These are phyloP conservation scores for Apiospora rasikravindrae DNA, from an alignment of 2,329 filamentous ascomycete species.

Conservation along the genomic window DNA sequence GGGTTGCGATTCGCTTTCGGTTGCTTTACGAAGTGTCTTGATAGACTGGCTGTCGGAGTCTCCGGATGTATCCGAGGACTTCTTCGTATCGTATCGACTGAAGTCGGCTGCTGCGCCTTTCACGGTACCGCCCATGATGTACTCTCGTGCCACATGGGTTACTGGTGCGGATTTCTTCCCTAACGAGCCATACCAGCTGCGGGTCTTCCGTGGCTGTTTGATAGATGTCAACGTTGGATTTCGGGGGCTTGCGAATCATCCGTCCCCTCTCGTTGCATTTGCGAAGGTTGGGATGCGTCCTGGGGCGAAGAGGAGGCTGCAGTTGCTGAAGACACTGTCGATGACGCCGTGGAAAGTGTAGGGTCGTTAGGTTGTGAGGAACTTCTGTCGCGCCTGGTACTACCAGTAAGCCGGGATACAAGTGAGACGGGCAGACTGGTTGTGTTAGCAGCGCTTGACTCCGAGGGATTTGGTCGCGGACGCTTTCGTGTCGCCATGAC, in stretches of 20 bases:
- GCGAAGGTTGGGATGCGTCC: neutral
- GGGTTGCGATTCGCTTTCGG: slow-evolving; percentile 25
- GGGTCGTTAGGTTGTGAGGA: slow-evolving; percentile 20
- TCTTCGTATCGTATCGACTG: slow-evolving; percentile 55
- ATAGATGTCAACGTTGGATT: slow-evolving; percentile 16
- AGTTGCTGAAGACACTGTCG: neutral
- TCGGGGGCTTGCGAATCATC: neutral
- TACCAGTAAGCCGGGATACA: slow-evolving; percentile 6
- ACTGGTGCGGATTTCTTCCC: slow-evolving; percentile 58
- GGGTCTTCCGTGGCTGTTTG: slow-evolving; percentile 51
- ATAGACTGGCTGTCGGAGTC: slow-evolving; percentile 40
- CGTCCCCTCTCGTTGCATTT: neutral
- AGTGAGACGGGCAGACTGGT: slow-evolving; percentile 29
- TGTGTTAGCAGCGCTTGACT: slow-evolving; percentile 29
- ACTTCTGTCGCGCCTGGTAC: slow-evolving; percentile 4
- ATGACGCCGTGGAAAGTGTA: neutral
- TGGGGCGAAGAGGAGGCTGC: neutral
- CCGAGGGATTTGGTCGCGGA: slow-evolving; percentile 42
- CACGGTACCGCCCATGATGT: slow-evolving; percentile 62
- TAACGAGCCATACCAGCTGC: slow-evolving; percentile 70
- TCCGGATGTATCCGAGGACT: slow-evolving; percentile 37
- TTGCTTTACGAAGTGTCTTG: slow-evolving; percentile 33
- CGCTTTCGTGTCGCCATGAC: slow-evolving; percentile 50
- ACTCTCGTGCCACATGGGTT: slow-evolving; percentile 65
- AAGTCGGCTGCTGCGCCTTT: slow-evolving; percentile 54